Percentiles rank a stretch among this genome's conserved stretches.
Conservation (phyloP, 2,329 filamentous ascomycete genomes). For the Neofusicoccum sp. region DNA sequence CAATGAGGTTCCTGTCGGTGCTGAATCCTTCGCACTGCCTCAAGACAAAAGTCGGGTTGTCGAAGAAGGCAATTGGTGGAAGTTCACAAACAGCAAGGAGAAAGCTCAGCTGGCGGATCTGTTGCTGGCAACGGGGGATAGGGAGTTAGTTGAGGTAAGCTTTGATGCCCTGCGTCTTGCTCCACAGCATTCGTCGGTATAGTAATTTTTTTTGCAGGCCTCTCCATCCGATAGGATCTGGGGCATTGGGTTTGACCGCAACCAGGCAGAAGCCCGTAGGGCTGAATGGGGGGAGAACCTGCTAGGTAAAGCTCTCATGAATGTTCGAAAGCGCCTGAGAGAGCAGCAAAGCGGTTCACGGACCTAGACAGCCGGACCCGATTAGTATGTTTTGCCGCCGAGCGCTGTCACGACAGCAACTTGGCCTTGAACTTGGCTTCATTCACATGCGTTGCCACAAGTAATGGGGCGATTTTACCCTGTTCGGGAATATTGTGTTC, state of each 20-base stretch:
- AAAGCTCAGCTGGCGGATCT: slow-evolving; percentile 45
- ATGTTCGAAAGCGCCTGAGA: slow-evolving; percentile 53
- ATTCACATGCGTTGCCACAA: too few relatives aligned
- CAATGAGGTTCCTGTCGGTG: not conserved
- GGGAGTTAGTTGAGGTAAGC: slow-evolving; percentile 62
- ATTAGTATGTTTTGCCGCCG: too few relatives aligned
- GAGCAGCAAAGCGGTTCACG: not conserved
- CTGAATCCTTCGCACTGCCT: not conserved
- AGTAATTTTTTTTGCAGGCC: slow-evolving; percentile 23
- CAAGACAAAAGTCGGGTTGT: slow-evolving; percentile 48
- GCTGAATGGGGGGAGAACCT: slow-evolving; percentile 63
- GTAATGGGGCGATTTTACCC: too few relatives aligned
- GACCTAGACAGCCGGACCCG: not conserved
- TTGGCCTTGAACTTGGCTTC: too few relatives aligned
- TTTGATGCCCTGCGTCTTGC: not conserved
- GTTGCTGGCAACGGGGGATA: slow-evolving; percentile 58
- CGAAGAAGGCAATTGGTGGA: slow-evolving; percentile 56
- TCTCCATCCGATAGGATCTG: slow-evolving; percentile 55
- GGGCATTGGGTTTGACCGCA: slow-evolving; percentile 62
- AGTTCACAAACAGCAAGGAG: slow-evolving; percentile 50
- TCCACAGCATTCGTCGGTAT: not conserved
- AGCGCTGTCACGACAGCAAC: too few relatives aligned
- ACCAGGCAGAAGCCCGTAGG: slow-evolving; percentile 49
- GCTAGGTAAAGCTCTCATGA: slow-evolving; percentile 62
- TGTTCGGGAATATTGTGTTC: too few relatives aligned